Evolutionary conservation across 306 rosid species (phyloP).

Genomic region (Mimosa bimucronata): DNA sequence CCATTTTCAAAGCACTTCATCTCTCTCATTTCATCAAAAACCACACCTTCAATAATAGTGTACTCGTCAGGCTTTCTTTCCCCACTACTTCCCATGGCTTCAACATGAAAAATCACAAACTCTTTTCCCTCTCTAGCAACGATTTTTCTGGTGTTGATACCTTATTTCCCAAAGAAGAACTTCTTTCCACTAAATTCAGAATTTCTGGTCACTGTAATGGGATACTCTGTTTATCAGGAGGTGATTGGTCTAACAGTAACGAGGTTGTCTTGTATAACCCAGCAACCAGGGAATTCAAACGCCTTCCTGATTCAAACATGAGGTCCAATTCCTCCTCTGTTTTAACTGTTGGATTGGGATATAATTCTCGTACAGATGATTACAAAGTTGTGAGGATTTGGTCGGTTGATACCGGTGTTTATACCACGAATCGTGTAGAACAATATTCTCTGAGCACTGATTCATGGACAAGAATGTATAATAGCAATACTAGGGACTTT

Average conservation of each 20-base stretch:
- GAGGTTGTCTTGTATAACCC: conserved; percentile 35
- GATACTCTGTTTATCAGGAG: conserved; percentile 33
- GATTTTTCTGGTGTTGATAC: conserved; percentile 13
- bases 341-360: conserved; percentile 43
- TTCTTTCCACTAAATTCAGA: conserved; percentile 24
- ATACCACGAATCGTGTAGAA: conserved; percentile 17
- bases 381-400: conserved; percentile 36
- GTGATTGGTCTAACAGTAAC: conserved; percentile 9
- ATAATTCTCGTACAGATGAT: conserved; percentile 32
- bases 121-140: conserved; percentile 15
- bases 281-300: conserved; percentile 29
- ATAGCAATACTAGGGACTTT: conserved; percentile 32
- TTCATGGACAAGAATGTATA: conserved; percentile 24
- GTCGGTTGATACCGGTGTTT: conserved; percentile 9
- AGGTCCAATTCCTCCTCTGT: neutral
- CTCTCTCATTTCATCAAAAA: conserved; percentile 22
- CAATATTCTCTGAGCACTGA: conserved; percentile 31
- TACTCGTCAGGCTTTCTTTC: conserved; percentile 28
- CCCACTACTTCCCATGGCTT: conserved; percentile 7
- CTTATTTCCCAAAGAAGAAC: conserved; percentile 10
- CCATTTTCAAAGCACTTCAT: conserved; percentile 18
- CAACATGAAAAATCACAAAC: conserved; percentile 25
- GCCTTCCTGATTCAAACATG: conserved; percentile 24
- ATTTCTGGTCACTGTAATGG: conserved; percentile 40
- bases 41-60: neutral